Evolutionary conservation across 78 protist species (phyloP).

Genomic region (Blattamonas nauphoetae): DNA sequence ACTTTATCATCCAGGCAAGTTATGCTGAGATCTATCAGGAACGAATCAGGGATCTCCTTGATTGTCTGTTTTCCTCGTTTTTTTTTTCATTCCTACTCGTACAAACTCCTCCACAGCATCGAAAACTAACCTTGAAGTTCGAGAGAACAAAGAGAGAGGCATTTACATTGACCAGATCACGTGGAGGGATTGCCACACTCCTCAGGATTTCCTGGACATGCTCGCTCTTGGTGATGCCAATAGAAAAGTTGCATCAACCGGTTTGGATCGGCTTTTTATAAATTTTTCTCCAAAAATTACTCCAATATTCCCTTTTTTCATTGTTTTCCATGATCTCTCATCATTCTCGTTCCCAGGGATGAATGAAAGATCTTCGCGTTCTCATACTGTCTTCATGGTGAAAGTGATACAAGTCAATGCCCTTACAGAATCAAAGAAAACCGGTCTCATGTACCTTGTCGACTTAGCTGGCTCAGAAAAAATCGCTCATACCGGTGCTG

Average conservation of each 20-base stretch:
- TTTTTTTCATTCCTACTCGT: neutral
- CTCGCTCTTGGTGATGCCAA: neutral
- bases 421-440: neutral
- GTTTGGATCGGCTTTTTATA: neutral
- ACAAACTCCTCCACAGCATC: neutral
- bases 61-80: neutral
- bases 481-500: neutral
- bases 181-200: neutral
- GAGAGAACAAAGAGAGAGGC: constrained; percentile 4
- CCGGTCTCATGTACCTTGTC: neutral
- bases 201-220: neutral
- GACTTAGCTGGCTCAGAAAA: neutral
- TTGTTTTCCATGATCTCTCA: neutral
- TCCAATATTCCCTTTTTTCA: neutral
- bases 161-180: neutral
- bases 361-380: constrained; percentile 18
- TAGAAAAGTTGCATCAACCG: constrained; percentile 1
- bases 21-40: constrained; percentile 50
- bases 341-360: neutral
- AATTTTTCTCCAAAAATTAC: neutral
- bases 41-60: constrained; percentile 27
- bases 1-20: constrained; percentile 7
- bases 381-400: constrained; percentile 1
- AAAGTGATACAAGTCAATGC: neutral
- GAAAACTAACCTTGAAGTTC: neutral